These are phyloP conservation scores for Russula earlei DNA, from an alignment of 768 basidiomycete genomes.

Conservation along the genomic window DNA sequence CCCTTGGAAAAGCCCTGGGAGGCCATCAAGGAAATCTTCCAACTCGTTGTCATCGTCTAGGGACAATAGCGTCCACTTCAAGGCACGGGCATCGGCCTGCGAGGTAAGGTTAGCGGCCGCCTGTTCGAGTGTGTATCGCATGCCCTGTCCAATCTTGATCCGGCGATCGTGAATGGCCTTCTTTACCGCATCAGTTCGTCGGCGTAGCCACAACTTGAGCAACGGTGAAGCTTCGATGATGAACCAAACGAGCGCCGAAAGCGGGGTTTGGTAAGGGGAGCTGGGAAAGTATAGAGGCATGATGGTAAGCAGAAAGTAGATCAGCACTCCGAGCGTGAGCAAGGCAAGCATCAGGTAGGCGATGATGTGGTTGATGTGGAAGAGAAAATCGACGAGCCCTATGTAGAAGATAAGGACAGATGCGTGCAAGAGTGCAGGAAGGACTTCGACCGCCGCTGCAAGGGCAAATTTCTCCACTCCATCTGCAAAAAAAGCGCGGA, in stretches of 20 bases:
- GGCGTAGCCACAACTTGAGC: not conserved
- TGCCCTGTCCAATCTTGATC: not conserved
- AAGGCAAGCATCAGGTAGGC: not conserved
- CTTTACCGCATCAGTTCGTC: not conserved
- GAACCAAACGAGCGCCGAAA: constrained; percentile 9
- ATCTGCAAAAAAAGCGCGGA: constrained; percentile 10
- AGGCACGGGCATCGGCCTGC: not conserved
- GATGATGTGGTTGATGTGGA: constrained; percentile 6
- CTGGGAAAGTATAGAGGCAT: constrained; percentile 6
- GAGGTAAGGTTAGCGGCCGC: not conserved
- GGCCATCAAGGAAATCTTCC: constrained; percentile 7
- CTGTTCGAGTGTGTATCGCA: constrained; percentile 5
- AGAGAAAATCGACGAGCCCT: constrained; percentile 15
- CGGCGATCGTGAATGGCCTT: not conserved
- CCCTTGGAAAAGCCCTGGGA: constrained; percentile 4
- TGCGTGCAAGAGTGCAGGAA: constrained; percentile 14
- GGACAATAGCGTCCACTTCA: constrained; percentile 3
- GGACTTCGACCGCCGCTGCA: constrained; percentile 13
- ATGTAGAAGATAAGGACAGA: constrained; percentile 16
- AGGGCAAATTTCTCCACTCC: constrained; percentile 10
- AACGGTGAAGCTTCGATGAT: not conserved
- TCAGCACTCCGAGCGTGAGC: not conserved
- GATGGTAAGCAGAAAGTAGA: constrained; percentile 9
- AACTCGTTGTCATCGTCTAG: constrained; percentile 12
- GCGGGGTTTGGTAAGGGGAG: constrained; percentile 17